Evolutionary conservation across 2,329 filamentous ascomycete genomes (phyloP), one percentile per base, ranked within the genome.

Genomic region (Colletotrichum sojae): DNA sequence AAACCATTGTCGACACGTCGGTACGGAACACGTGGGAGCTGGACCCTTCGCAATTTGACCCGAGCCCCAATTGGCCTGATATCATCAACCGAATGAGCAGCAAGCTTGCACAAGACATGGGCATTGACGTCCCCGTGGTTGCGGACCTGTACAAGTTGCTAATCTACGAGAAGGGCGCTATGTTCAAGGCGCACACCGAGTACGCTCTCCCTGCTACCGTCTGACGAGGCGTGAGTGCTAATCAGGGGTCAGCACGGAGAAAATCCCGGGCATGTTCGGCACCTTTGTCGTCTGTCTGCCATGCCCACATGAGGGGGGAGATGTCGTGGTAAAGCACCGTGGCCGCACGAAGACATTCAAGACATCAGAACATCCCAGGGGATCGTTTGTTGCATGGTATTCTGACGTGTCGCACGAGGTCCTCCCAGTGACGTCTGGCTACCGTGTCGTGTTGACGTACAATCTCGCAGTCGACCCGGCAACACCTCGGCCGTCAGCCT

Each of bases 351-450:
- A 77, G 45, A 70, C 71, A 4, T 79, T 83, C 59, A 64, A 74
- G 10, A 81, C 81, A 0, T 78, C 76, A 0, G 43, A 71, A 4
- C 31, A 36, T 36, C 39, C 20, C 5, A 16, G 63, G 0, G 69
- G 76, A 61, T 76, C 76, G 0, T 73, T 71, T 27, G 70, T 73
- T 6, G 77, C 67, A 39, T 83, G 81, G 87, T 89, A 86, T 73
- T 83, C 84, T 0, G 85, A 89, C 63, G 85, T 88, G 0, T 78
- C 77, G 1, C 84, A 88, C 71, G 82, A 89, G 73, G 78, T 87
- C n/a, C 76, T 81, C 16, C 81, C 82, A 1, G 79, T 89, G 2
- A 79, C 71, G 0, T 81, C 80, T 0, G 86, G 87, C 3, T 82
- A 84, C 72, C 83, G 85, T 3, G 80, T 84, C 63, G 85, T 86